Conservation (phyloP, 1,284 basidiomycete species). For the Cystobasidiaceae sp. region DNA sequence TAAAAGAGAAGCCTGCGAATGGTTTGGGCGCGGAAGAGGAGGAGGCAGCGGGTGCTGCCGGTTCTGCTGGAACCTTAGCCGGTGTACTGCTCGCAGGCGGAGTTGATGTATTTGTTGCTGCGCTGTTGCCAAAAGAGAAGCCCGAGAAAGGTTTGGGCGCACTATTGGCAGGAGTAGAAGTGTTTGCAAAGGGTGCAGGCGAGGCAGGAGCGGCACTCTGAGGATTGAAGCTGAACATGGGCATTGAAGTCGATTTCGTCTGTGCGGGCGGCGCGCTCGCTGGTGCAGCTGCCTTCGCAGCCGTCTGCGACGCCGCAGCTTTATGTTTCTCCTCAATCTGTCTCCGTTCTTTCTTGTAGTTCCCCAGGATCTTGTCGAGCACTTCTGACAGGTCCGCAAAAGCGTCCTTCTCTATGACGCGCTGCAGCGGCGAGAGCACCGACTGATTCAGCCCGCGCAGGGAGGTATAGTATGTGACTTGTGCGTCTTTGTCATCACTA, state of each 20-base stretch:
- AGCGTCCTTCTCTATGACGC: slow-evolving; percentile 64
- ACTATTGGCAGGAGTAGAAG: background rate
- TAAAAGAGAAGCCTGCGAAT: too few relatives aligned
- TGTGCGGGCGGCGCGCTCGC: background rate
- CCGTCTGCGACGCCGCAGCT: slow-evolving; percentile 8
- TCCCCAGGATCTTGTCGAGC: slow-evolving; percentile 52
- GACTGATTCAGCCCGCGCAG: slow-evolving; percentile 76
- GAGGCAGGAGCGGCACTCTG: slow-evolving; percentile 4
- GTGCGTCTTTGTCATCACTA: slow-evolving; percentile 22
- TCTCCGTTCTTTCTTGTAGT: slow-evolving; percentile 60
- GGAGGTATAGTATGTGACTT: slow-evolving; percentile 61
- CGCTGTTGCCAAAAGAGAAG: slow-evolving; percentile 8
- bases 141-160: slow-evolving; percentile 14
- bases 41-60: too few relatives aligned
- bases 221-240: slow-evolving; percentile 8
- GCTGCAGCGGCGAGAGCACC: slow-evolving; percentile 59
- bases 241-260: slow-evolving; percentile 25
- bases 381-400: slow-evolving; percentile 61
- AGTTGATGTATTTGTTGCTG: background rate
- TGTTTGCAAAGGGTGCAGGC: background rate
- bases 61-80: too few relatives aligned
- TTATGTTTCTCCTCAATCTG: slow-evolving; percentile 53
- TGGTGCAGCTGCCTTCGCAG: background rate
- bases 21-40: too few relatives aligned
- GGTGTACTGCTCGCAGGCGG: too few relatives aligned